Evolutionary conservation across 192 early-diverging fungal species (phyloP).

Genomic region (Linnemannia exigua): DNA sequence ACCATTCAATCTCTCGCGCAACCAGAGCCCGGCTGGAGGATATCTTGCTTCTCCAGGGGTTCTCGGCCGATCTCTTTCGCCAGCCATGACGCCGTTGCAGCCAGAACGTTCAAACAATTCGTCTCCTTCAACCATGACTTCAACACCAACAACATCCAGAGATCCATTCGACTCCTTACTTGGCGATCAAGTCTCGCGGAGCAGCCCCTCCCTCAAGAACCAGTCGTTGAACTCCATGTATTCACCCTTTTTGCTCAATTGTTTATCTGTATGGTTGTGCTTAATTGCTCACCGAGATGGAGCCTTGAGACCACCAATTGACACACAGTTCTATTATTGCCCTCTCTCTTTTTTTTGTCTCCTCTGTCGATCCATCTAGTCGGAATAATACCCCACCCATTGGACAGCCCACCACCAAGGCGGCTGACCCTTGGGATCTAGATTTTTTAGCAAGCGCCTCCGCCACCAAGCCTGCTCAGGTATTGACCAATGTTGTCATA

Average conservation of each 20-base stretch:
- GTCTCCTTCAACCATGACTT: slow-evolving; percentile 18
- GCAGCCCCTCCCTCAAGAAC: slow-evolving; percentile 34
- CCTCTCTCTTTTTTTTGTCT: not conserved
- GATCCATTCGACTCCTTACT: slow-evolving; percentile 41
- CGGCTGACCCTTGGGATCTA: slow-evolving; percentile 46
- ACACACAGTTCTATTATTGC: not conserved
- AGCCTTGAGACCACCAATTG: not conserved
- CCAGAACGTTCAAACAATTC: slow-evolving; percentile 36
- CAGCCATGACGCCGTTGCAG: slow-evolving; percentile 37
- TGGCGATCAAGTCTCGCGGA: slow-evolving; percentile 43
- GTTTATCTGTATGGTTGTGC: not conserved
- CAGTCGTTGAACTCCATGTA: slow-evolving; percentile 52
- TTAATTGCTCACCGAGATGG: not conserved
- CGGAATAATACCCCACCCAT: slow-evolving; percentile 48
- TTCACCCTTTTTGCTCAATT: not conserved
- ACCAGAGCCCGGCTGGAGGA: slow-evolving; percentile 28
- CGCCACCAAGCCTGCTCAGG: slow-evolving; percentile 25
- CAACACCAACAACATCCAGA: slow-evolving; percentile 7
- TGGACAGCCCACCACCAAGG: slow-evolving; percentile 26
- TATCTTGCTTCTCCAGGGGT: slow-evolving; percentile 28
- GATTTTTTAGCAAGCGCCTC: slow-evolving; percentile 53
- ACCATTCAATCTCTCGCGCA: slow-evolving; percentile 7
- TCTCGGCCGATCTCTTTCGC: slow-evolving; percentile 45
- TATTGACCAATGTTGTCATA: not conserved
- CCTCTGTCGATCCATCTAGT: slow-evolving; percentile 1